Base-by-base conservation (phyloP, 2,329 filamentous ascomycete species). In the Dothiorella sarmentorum region DNA sequence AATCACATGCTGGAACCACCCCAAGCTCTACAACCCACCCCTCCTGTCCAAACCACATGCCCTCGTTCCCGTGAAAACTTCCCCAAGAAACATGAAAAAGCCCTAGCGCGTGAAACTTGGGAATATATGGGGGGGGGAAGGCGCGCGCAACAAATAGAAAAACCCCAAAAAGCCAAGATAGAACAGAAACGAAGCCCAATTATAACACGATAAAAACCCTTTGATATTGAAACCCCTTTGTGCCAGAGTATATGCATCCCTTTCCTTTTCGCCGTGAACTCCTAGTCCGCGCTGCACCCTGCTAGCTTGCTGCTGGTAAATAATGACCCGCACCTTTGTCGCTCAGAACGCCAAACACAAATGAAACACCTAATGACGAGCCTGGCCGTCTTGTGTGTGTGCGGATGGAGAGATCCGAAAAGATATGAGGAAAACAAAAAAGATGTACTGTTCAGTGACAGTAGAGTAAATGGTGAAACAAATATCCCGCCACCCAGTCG, bases 261-360 rank as follows among this genome's bases (percentile, higher is more conserved):
- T 40, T 53, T 20, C 49, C 49, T 53, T 53, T 53, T 53, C 49
- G 49, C 49, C 49, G 35, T 40, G 35, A 53, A 53, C 49, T 40
- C 49, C 49, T n/a, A n/a, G 49, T 40, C 33, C 35, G 49, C 49
- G 49, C 49, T 53, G 49, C 35, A n/a, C n/a, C n/a, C n/a, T n/a
- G n/a, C n/a, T n/a, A n/a, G n/a, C n/a, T n/a, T n/a, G n/a, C n/a
- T n/a, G n/a, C n/a, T n/a, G n/a, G n/a, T n/a, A n/a, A n/a, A n/a
- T 53, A 29, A 35, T 29, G 40, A 29, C 20, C 49, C 24, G 35
- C 49, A 29, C 49, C 29, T 40, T 53, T n/a, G n/a, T n/a, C 47
- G 49, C 33, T 53, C 35, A 29, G 22, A 53, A 53, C 49, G 49
- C 49, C 49, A 53, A 53, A 53, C 49, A 53, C 49, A 53, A 53